These are phyloP conservation scores for Fusarium sp. DNA, from an alignment of 2,329 filamentous ascomycete species.

Conservation along the genomic window DNA sequence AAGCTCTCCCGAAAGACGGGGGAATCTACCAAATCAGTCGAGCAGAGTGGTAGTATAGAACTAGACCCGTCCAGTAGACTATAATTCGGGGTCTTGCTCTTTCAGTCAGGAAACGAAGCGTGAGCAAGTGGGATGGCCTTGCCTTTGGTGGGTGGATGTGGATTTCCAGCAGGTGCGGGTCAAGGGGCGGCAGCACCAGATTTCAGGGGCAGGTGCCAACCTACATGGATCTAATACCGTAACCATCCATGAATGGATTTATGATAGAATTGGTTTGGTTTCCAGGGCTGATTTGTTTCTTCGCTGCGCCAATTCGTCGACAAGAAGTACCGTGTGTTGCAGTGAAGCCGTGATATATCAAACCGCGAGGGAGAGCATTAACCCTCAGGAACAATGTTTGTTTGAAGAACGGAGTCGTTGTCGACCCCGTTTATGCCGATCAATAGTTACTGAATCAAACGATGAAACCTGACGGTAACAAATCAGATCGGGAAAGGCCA, in stretches of 20 bases:
- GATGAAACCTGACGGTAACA: slow-evolving; percentile 14
- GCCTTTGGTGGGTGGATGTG: not conserved
- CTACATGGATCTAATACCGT: slow-evolving; percentile 28
- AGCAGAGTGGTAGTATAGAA: slow-evolving; percentile 17
- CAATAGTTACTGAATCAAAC: slow-evolving; percentile 12
- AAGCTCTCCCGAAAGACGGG: slow-evolving; percentile 39
- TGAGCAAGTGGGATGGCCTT: slow-evolving; percentile 6
- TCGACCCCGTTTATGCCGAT: slow-evolving; percentile 12
- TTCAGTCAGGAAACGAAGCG: slow-evolving; percentile 19
- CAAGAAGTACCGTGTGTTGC: not conserved
- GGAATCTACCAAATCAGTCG: slow-evolving; percentile 34
- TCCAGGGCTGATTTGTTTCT: not conserved
- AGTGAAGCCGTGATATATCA: not conserved
- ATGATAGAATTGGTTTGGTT: slow-evolving; percentile 1
- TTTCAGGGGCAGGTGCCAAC: slow-evolving; percentile 42
- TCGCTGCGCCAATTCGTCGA: not conserved
- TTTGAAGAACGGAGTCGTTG: slow-evolving; percentile 7
- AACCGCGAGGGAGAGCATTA: not conserved
- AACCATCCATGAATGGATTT: slow-evolving; percentile 9
- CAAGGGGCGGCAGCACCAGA: slow-evolving; percentile 41
- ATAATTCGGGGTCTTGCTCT: slow-evolving; percentile 42
- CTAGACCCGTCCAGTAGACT: slow-evolving; percentile 24
- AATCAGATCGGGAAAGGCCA: slow-evolving; percentile 14
- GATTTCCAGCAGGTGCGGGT: slow-evolving; percentile 30
- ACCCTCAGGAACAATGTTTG: not conserved